These are phyloP conservation scores for Metarhizium anisopliae DNA, from an alignment of 2,329 filamentous ascomycete species.

Conservation along the genomic window DNA sequence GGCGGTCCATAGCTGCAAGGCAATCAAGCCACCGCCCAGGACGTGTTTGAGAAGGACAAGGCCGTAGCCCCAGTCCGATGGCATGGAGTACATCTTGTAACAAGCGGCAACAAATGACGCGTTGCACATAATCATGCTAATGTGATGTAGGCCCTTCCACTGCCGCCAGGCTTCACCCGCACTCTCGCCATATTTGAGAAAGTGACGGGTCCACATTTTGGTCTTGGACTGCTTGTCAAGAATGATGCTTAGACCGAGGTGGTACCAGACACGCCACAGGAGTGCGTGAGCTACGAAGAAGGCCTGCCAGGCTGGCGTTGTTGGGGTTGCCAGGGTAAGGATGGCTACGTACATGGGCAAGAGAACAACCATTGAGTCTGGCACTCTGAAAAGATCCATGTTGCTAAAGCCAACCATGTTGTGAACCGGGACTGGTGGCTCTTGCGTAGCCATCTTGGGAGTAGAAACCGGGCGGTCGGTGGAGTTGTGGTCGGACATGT, in stretches of 20 bases:
- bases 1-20: slow-evolving; percentile 86
- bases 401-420: slow-evolving; percentile 76
- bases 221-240: slow-evolving; percentile 77
- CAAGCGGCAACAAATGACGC: slow-evolving; percentile 80
- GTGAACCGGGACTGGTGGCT: slow-evolving; percentile 60
- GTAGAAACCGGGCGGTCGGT: slow-evolving; percentile 16
- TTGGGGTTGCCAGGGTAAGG: slow-evolving; percentile 67
- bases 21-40: slow-evolving; percentile 68
- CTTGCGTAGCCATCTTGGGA: slow-evolving; percentile 15
- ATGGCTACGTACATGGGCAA: slow-evolving; percentile 66
- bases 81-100: slow-evolving; percentile 94
- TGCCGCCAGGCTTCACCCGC: slow-evolving; percentile 90
- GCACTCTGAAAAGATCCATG: slow-evolving; percentile 79
- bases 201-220: slow-evolving; percentile 95
- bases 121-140: slow-evolving; percentile 87
- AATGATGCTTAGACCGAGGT: slow-evolving; percentile 75
- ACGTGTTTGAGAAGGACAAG: slow-evolving; percentile 81
- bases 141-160: slow-evolving; percentile 93
- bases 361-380: slow-evolving; percentile 73
- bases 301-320: slow-evolving; percentile 63
- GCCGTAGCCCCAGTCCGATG: slow-evolving; percentile 79
- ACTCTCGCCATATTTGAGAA: slow-evolving; percentile 90
- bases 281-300: slow-evolving; percentile 76
- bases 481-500: slow-evolving; percentile 12
- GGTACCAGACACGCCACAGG: slow-evolving; percentile 85